Evolutionary conservation across 805 yeast species (phyloP).

Genomic region (Candida qinlingensis): DNA sequence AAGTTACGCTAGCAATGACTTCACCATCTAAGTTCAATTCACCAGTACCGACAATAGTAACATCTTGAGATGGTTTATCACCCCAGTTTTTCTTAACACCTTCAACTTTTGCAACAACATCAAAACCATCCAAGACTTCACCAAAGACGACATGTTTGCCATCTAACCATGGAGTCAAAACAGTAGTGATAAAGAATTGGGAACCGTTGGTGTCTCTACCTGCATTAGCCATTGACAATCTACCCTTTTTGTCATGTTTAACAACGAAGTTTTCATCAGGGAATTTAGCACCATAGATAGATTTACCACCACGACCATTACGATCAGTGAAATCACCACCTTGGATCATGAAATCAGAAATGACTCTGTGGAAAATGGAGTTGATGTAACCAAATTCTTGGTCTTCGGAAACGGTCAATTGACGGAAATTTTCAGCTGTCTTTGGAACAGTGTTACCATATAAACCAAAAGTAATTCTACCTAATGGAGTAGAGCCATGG

Average conservation of each 20-base stretch:
- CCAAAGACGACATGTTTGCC: constrained; percentile 97
- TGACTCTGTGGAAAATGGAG: constrained; percentile 68
- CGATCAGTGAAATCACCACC: constrained; percentile 86
- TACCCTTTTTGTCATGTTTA: constrained; percentile 75
- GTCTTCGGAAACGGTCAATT: constrained; percentile 71
- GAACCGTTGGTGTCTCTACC: constrained; percentile 93
- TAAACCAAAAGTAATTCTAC: constrained; percentile 81
- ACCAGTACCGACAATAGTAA: constrained; percentile 68
- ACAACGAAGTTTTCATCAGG: constrained; percentile 58
- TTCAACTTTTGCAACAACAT: constrained; percentile 73
- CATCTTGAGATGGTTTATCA: constrained; percentile 65
- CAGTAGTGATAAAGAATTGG: constrained; percentile 85
- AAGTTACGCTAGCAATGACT: constrained; percentile 18
- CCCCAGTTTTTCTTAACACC: constrained; percentile 60
- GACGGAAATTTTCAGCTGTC: constrained; percentile 85
- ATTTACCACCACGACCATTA: constrained; percentile 92
- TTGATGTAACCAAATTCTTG: constrained; percentile 56
- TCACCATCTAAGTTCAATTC: constrained; percentile 41
- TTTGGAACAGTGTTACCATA: constrained; percentile 84
- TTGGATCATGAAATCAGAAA: constrained; percentile 89
- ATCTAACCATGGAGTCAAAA: constrained; percentile 76
- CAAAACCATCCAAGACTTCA: constrained; percentile 84
- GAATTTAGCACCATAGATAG: constrained; percentile 69
- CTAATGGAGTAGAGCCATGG: constrained; percentile 72
- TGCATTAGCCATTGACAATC: constrained; percentile 87